These are phyloP conservation scores for Cordyceps javanica DNA, from an alignment of 2,329 filamentous ascomycete species.

Conservation along the genomic window DNA sequence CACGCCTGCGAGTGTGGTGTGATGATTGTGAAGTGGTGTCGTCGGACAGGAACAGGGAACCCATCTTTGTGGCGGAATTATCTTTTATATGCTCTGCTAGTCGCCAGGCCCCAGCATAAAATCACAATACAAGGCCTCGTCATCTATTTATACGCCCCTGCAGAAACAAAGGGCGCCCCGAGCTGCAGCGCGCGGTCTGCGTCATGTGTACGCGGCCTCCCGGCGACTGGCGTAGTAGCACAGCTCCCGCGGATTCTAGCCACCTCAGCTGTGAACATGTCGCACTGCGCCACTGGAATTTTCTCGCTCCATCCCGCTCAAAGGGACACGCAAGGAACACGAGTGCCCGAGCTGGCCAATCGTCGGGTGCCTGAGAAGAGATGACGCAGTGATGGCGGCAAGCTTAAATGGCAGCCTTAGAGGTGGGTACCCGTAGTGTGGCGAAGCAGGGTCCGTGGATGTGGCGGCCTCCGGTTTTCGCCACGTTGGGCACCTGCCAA, in stretches of 20 bases:
- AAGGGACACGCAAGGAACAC: slow-evolving; percentile 1
- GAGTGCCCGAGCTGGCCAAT: background rate
- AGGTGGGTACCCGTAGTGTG: background rate
- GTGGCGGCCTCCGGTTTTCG: background rate
- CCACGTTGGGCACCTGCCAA: background rate
- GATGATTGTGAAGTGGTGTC: slow-evolving; percentile 2
- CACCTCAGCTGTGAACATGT: slow-evolving; percentile 1
- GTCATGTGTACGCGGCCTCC: slow-evolving; percentile 7
- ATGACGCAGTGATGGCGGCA: slow-evolving; percentile 2
- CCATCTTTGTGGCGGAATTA: background rate
- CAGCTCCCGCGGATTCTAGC: background rate
- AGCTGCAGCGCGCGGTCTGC: background rate
- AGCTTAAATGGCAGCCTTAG: slow-evolving; percentile 4
- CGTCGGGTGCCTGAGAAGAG: background rate
- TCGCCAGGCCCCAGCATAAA: background rate
- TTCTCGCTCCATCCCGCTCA: slow-evolving; percentile 6
- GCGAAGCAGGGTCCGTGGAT: slow-evolving; percentile 5
- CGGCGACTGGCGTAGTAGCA: background rate
- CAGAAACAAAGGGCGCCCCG: background rate
- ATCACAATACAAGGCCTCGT: slow-evolving; percentile 3
- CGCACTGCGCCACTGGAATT: slow-evolving; percentile 2
- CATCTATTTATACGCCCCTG: slow-evolving; percentile 3
- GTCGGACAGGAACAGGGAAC: background rate
- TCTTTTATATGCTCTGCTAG: background rate
- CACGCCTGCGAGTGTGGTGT: slow-evolving; percentile 19